A percentile compares a stretch with the other conserved stretches of the same genome.
phyloP scores from a whole-genome alignment of 257 asterid genomes.

The Solanum arcanum region DNA sequence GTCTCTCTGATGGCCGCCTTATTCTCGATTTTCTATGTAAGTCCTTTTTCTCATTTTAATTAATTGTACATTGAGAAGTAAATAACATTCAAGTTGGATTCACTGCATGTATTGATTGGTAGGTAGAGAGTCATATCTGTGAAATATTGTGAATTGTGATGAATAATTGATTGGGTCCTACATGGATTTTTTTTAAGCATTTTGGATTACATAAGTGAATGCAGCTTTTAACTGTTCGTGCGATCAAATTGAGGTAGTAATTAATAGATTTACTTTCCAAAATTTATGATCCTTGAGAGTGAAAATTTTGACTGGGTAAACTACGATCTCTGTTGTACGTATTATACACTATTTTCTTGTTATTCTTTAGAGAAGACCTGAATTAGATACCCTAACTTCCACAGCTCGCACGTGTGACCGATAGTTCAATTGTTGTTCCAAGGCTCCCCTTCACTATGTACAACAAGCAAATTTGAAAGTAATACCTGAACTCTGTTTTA shows the following conservation, averaged over 20 bases:
- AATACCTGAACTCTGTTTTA: background rate
- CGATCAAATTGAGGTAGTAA: background rate
- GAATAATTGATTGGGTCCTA: background rate
- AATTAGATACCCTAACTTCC: background rate
- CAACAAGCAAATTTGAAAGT: background rate
- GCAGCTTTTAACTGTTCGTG: background rate
- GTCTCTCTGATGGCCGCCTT: slow-evolving; percentile 79
- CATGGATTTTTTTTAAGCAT: background rate
- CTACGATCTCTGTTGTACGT: background rate
- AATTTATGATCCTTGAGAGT: background rate
- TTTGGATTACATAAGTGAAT: background rate
- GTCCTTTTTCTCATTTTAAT: background rate
- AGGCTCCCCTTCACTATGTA: background rate
- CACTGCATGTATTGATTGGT: background rate
- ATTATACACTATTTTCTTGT: background rate
- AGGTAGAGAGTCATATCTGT: background rate
- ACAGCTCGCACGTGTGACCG: background rate
- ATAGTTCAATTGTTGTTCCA: background rate
- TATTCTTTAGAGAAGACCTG: background rate
- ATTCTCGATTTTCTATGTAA: slow-evolving; percentile 70
- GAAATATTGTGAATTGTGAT: background rate
- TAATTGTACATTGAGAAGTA: background rate
- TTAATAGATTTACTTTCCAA: background rate
- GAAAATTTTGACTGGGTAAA: background rate
- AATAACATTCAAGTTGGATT: background rate